Evolutionary conservation across 2,329 filamentous ascomycete genomes (phyloP), one percentile per base, ranked within the genome.

Genomic region (Pseudocercospora musae): DNA sequence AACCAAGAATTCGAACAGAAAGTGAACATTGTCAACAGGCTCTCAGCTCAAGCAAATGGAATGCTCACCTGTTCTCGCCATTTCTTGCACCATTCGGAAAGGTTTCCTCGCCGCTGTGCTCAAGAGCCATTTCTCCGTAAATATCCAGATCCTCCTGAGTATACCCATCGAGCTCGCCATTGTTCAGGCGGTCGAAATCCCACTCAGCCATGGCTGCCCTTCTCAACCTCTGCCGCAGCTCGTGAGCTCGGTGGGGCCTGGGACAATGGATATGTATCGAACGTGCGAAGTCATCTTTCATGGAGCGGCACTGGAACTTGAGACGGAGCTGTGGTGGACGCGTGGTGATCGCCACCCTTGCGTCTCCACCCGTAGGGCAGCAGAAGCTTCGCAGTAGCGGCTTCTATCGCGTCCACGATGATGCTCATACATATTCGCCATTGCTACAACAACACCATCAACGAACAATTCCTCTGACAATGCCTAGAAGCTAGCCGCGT

Each of bases 401-500:
- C 42, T 20, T 46, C 20, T 21, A 21, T 21, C 13, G 20, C 20
- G 44, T 21, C 20, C 7, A 18, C 20, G 44, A 21, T 21, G 20
- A 25, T 21, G 23, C 13, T 13, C 13, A 49, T 25, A n/a, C 15
- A 40, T 49, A 21, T 49, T 49, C 44, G 44, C 6, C 44, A 13
- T 49, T n/a, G 3, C 20, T 15, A 54, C 29, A 15, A 54, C 52
- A 52, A 15, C 44, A 25, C 27, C 20, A 4, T 20, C 8, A 10
- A 54, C 52, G n/a, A 23, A 23, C 25, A 52, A 27, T 48, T 31
- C 40, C 42, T 62, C 44, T 25, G 21, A 8, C 25, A 20, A 52
- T 59, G 20, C 40, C 62, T 63, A 59, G n/a, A 15, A 37, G 33
- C 33, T 64, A 60, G 53, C 59, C n/a, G 11, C 18, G 44, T 40